These are phyloP conservation scores for Asclepias syriaca DNA, from an alignment of 257 asterid genomes.

Conservation along the genomic window DNA sequence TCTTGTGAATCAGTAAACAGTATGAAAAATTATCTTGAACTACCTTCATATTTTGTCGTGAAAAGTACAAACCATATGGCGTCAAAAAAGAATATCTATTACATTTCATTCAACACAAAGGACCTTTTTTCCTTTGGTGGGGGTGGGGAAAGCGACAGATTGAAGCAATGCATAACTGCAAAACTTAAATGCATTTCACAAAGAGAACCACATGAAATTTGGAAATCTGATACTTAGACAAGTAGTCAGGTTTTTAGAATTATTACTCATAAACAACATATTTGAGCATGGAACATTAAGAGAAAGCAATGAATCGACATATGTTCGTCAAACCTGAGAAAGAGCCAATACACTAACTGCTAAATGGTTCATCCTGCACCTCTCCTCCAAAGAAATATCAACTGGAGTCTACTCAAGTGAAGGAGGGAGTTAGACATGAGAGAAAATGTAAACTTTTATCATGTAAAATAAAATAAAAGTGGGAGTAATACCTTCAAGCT, in stretches of 20 bases:
- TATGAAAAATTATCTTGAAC: not conserved
- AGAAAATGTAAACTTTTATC: not conserved
- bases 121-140: not conserved
- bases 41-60: not conserved
- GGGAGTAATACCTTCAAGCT: constrained; percentile 64
- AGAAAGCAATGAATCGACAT: not conserved
- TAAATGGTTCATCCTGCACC: constrained; percentile 94
- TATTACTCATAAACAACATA: not conserved
- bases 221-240: not conserved
- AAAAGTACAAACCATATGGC: not conserved
- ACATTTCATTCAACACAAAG: not conserved
- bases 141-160: not conserved
- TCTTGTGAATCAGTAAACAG: not conserved
- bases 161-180: not conserved
- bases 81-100: not conserved
- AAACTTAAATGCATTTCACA: not conserved
- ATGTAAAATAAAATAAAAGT: not conserved
- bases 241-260: not conserved
- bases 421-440: constrained; percentile 20
- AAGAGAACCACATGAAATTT: not conserved
- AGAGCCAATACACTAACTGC: constrained; percentile 85
- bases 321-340: constrained; percentile 63
- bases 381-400: constrained; percentile 60
- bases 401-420: constrained; percentile 53
- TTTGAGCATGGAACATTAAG: not conserved